These are phyloP conservation scores for Trichoderma afroharzianum DNA, from an alignment of 2,329 filamentous ascomycete genomes.

Conservation along the genomic window DNA sequence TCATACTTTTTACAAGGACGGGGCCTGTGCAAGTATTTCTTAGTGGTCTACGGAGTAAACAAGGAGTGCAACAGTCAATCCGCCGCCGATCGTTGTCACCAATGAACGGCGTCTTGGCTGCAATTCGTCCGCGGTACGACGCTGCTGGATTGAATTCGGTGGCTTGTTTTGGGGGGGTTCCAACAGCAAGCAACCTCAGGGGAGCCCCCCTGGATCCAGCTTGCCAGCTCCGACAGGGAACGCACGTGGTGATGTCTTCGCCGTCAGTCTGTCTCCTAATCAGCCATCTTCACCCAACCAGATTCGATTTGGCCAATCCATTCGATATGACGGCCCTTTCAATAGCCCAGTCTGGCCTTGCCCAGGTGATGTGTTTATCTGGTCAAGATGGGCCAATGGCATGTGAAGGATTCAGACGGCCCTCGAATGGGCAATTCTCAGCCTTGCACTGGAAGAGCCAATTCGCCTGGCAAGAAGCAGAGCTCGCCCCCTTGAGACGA, in stretches of 20 bases:
- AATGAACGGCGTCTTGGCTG: neutral
- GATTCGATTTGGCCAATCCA: neutral
- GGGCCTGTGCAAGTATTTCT: neutral
- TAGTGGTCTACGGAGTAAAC: neutral
- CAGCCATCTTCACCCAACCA: neutral
- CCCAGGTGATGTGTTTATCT: neutral
- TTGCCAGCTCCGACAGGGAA: constrained; percentile 4
- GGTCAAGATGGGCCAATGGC: neutral
- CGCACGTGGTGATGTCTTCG: constrained; percentile 11
- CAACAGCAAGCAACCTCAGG: neutral
- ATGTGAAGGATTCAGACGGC: neutral
- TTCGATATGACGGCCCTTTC: neutral
- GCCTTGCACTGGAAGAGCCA: neutral
- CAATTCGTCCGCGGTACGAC: neutral
- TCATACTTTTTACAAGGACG: neutral
- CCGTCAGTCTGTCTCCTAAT: neutral
- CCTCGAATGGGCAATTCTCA: neutral
- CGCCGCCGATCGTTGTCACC: constrained; percentile 5
- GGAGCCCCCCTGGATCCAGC: constrained; percentile 15
- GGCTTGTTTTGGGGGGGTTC: constrained; percentile 6
- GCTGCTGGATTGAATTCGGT: constrained; percentile 11
- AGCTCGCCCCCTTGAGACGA: neutral
- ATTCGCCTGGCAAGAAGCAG: neutral
- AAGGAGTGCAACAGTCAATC: neutral
- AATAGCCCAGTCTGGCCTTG: neutral